Evolutionary conservation across 345 rosid species (phyloP), one percentile per base, ranked within the genome.

Genomic region (Microcos paniculata): DNA sequence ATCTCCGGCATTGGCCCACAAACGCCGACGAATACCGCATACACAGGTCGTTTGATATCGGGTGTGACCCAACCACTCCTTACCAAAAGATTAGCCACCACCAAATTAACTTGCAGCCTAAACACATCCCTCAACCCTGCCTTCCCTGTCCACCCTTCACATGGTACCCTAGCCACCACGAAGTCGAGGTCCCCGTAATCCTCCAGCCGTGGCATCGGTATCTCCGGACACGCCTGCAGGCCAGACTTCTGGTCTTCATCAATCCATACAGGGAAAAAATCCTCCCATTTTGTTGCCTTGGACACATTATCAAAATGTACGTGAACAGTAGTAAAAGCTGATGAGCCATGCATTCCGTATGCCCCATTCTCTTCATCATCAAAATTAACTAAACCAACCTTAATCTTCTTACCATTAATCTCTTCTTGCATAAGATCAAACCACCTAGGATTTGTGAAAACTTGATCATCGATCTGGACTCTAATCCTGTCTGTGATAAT

Each of bases 1-100:
- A 95, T 84, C 83, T 90, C 99, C 65, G 77, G 75, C 99, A 95
- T 91, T 5, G 99, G 96, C 38, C 90, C 94, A 71, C 97, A 93
- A 1, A 91, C 90, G 4, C 98, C 94, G 4, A 82, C 48, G 35
- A 95, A 87, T 67, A 93, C 91, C 24, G 77, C 85, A 13, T 88
- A 81, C 53, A 85, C 87, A 70, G 77, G 58, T 76, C 80, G 80
- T 74, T 80, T 81, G 64, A 35, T 38, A 3, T 9, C 77, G 0
- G 45, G 71, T 1, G 28, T 78, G 35, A 53, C 38, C 75, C 49
- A 42, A 5, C 91, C 89, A 52, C 86, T 87, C 26, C 71, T 62
- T 61, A 85, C 91, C n/a, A 81, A 90, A n/a, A 93, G 80, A 73
- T 85, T 90, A 2, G 98, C 98, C 70, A 82, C 94, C 76, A 90